Conservation (phyloP, 441 rosid species). For the Pelargonium cotyledonis region DNA sequence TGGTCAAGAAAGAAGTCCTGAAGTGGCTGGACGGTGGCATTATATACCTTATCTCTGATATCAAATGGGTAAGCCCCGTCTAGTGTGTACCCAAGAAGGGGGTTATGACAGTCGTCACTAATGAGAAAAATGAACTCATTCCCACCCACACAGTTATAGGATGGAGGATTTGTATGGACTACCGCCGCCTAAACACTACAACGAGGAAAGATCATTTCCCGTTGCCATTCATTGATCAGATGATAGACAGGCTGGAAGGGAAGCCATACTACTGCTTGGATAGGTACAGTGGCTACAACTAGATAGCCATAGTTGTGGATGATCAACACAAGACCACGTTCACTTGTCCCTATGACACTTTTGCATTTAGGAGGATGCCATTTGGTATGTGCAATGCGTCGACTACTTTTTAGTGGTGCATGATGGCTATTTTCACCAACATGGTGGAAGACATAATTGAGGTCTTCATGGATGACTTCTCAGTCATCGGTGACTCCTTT, state of each 20-base stretch:
- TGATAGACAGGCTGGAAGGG: neutral
- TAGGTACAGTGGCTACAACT: neutral
- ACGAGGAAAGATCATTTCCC: neutral
- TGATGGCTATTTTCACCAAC: neutral
- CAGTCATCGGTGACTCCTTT: neutral
- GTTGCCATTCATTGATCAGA: neutral
- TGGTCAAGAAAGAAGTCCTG: too few species aligned
- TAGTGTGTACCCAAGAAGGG: too few species aligned
- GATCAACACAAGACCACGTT: neutral
- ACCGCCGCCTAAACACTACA: neutral
- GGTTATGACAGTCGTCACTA: neutral
- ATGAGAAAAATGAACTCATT: neutral
- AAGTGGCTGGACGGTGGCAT: too few species aligned
- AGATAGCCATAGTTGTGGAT: neutral
- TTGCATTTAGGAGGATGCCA: neutral
- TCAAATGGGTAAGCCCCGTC: too few species aligned
- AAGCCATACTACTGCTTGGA: neutral
- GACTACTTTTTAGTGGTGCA: neutral
- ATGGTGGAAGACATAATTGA: neutral
- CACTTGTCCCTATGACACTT: neutral
- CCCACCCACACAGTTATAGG: neutral
- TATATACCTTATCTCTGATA: too few species aligned
- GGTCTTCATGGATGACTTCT: slow-evolving; percentile 2
- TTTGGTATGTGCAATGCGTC: neutral
- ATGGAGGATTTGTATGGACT: neutral